These are phyloP conservation scores for Aspergillus tanneri DNA, from an alignment of 2,329 filamentous ascomycete genomes.

Conservation along the genomic window DNA sequence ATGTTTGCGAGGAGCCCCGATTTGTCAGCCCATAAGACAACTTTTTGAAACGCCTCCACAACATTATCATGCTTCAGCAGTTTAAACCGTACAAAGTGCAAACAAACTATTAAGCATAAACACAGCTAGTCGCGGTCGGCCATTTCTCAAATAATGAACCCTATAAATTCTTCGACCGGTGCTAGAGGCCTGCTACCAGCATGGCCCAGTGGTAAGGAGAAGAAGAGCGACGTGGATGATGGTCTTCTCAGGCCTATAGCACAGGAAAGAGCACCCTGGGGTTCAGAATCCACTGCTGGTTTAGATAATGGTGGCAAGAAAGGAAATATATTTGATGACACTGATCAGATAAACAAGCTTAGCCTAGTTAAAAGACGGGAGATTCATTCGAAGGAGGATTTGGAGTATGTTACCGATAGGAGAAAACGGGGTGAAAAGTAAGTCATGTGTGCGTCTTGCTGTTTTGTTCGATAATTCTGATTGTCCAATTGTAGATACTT, in stretches of 20 bases:
- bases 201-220: constrained; percentile 30
- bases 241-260: constrained; percentile 32
- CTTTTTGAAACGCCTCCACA: too few relatives aligned
- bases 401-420: constrained; percentile 49
- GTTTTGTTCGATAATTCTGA: not conserved
- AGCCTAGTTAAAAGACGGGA: constrained; percentile 31
- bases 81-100: constrained; percentile 10
- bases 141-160: constrained; percentile 36
- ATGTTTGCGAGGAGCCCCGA: constrained; percentile 9
- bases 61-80: too few relatives aligned
- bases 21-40: too few relatives aligned
- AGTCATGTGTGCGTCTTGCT: constrained; percentile 43
- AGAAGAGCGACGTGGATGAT: constrained; percentile 32
- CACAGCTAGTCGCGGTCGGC: constrained; percentile 32
- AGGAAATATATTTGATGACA: constrained; percentile 29
- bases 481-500: constrained; percentile 26
- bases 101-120: constrained; percentile 26
- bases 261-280: constrained; percentile 34
- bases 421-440: constrained; percentile 79
- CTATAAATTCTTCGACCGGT: constrained; percentile 31
- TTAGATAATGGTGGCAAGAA: constrained; percentile 27
- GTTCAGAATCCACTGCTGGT: constrained; percentile 32
- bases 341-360: constrained; percentile 27
- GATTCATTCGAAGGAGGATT: constrained; percentile 35
- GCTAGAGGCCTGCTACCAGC: constrained; percentile 34